Percentiles rank a stretch among this genome's conserved stretches.
Conservation (phyloP, 176 grass and related monocot species). For the sorghum (Sorghum bicolor) region DNA sequence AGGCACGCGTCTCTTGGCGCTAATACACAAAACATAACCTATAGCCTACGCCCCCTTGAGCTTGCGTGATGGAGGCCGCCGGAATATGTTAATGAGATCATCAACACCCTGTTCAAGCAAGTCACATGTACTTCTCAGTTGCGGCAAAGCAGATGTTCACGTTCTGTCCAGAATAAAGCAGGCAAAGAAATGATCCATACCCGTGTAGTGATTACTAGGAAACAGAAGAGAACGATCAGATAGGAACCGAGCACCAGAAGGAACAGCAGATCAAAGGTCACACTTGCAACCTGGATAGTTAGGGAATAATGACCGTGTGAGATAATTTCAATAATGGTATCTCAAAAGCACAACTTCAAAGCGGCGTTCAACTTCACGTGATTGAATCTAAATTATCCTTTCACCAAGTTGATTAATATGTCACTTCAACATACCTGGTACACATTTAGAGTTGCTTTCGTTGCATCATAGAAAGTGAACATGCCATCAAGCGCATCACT, state of each 20-base stretch:
- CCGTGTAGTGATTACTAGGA: conserved; percentile 94
- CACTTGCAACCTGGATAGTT: conserved; percentile 77
- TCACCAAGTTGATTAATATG: background rate
- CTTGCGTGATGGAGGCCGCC: conserved; percentile 80
- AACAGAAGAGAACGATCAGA: conserved; percentile 91
- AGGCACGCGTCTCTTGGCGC: conserved; percentile 29
- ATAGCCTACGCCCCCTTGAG: conserved; percentile 70
- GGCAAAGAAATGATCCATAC: conserved; percentile 35
- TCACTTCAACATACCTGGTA: conserved; percentile 65
- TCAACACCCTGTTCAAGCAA: conserved; percentile 69
- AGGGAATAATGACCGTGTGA: conserved; percentile 7
- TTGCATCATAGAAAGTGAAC: conserved; percentile 94
- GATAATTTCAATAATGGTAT: conserved; percentile 2
- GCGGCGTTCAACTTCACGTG: background rate
- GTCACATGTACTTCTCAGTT: background rate
- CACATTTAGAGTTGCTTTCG: conserved; percentile 70
- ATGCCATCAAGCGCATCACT: conserved; percentile 84
- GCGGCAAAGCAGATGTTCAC: background rate
- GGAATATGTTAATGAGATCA: conserved; percentile 97
- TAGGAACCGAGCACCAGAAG: conserved; percentile 81
- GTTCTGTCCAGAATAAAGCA: background rate
- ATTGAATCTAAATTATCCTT: background rate
- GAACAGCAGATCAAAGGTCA: conserved; percentile 88
- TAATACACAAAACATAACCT: conserved; percentile 42
- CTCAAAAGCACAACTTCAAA: background rate